Evolutionary conservation across 1,139 yeast species (phyloP).

Genomic region (Lodderomyces elongisporus): DNA sequence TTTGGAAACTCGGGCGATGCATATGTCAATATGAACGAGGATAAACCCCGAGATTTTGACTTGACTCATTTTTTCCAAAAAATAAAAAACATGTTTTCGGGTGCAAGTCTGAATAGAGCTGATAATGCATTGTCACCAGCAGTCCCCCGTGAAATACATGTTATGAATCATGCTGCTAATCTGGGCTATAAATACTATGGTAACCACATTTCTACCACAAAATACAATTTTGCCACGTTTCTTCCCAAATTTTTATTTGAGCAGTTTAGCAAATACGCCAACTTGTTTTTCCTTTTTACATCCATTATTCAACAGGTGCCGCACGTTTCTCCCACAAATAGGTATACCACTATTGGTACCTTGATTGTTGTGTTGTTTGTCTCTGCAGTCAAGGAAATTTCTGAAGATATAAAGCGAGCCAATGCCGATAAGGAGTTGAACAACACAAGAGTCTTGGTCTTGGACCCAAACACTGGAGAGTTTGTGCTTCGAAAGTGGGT

Average conservation of each 20-base stretch:
- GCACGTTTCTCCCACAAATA: slow-evolving; percentile 89
- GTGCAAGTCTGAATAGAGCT: slow-evolving; percentile 6
- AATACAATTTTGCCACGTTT: slow-evolving; percentile 90
- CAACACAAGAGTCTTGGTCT: slow-evolving; percentile 67
- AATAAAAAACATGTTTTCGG: slow-evolving; percentile 12
- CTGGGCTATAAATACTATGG: slow-evolving; percentile 56
- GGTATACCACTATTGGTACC: slow-evolving; percentile 94
- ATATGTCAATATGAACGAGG: slow-evolving; percentile 21
- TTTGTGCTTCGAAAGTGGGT: slow-evolving; percentile 77
- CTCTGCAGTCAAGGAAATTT: slow-evolving; percentile 85
- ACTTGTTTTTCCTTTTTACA: slow-evolving; percentile 87
- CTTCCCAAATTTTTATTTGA: slow-evolving; percentile 92
- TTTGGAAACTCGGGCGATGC: slow-evolving; percentile 7
- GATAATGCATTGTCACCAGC: slow-evolving; percentile 5
- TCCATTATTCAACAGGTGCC: slow-evolving; percentile 97
- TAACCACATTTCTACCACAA: slow-evolving; percentile 94
- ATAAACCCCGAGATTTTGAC: slow-evolving; percentile 41
- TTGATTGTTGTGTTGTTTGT: slow-evolving; percentile 77
- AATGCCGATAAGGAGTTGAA: slow-evolving; percentile 87
- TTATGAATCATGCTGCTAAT: slow-evolving; percentile 61
- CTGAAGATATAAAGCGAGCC: slow-evolving; percentile 88
- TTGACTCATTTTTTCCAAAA: slow-evolving; percentile 44
- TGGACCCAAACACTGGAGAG: slow-evolving; percentile 55
- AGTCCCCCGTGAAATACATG: slow-evolving; percentile 61
- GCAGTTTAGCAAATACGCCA: slow-evolving; percentile 96